Conservation (phyloP, 441 rosid species). For the Erodium chrysanthum region DNA sequence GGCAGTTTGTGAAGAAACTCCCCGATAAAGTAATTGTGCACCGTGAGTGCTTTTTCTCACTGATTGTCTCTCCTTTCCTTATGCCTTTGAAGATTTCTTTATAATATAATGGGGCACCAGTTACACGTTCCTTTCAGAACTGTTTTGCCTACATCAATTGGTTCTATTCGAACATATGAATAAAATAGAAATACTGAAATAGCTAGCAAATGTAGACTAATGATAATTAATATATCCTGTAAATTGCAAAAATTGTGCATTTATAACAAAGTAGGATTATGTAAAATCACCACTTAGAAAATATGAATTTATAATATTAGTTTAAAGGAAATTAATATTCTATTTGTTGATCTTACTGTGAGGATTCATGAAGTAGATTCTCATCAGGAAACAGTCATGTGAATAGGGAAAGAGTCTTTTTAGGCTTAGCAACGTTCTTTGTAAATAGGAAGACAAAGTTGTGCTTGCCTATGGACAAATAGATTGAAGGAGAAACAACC, state of each 20-base stretch:
- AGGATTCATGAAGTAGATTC: background rate
- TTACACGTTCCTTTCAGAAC: background rate
- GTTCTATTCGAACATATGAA: background rate
- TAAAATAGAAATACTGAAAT: background rate
- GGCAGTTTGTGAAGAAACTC: slow-evolving; percentile 70
- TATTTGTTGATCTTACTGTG: background rate
- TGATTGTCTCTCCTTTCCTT: slow-evolving; percentile 7
- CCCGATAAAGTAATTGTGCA: slow-evolving; percentile 80
- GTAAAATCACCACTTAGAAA: background rate
- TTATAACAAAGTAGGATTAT: background rate
- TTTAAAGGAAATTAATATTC: background rate
- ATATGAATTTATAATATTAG: background rate
- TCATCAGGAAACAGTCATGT: background rate
- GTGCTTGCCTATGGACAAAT: background rate
- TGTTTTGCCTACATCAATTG: background rate
- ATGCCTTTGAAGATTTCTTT: background rate
- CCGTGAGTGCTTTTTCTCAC: slow-evolving; percentile 40
- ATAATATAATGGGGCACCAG: background rate
- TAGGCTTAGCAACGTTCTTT: background rate
- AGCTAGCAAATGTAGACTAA: background rate
- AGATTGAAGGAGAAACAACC: background rate
- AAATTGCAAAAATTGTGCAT: background rate
- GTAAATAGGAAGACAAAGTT: background rate
- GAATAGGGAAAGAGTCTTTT: background rate
- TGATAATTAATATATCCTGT: background rate